A percentile compares a stretch with the other conserved stretches of the same genome.
These are phyloP conservation scores for Chalciporus sphaerocephalus DNA, from an alignment of 768 basidiomycete genomes.

Conservation along the genomic window DNA sequence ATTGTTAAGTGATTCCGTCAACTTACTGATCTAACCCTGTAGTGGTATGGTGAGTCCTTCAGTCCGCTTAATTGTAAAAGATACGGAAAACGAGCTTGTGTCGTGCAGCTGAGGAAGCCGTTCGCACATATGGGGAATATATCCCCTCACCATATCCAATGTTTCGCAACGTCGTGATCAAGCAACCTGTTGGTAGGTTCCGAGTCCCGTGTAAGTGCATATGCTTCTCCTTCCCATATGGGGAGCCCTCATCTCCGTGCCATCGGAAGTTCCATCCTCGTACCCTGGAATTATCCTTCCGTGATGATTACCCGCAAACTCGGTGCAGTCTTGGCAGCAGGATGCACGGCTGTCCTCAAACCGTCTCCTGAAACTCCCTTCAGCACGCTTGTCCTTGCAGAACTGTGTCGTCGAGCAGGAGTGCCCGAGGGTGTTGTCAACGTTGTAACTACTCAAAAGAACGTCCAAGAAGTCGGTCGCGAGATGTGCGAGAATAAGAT, in stretches of 20 bases:
- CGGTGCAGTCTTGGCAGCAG: slow-evolving; percentile 85
- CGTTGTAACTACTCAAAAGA: slow-evolving; percentile 82
- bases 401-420: slow-evolving; percentile 85
- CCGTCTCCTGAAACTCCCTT: slow-evolving; percentile 95
- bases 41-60: slow-evolving; percentile 73
- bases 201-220: slow-evolving; percentile 41
- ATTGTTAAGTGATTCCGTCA: neutral
- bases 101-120: slow-evolving; percentile 78
- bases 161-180: slow-evolving; percentile 82
- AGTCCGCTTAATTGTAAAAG: neutral
- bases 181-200: slow-evolving; percentile 79
- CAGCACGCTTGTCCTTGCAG: slow-evolving; percentile 85
- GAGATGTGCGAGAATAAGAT: slow-evolving; percentile 88
- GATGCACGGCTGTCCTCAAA: slow-evolving; percentile 95
- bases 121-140: slow-evolving; percentile 90
- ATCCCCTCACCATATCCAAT: slow-evolving; percentile 71
- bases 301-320: slow-evolving; percentile 94
- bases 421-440: slow-evolving; percentile 95
- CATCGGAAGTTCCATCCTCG: slow-evolving; percentile 64
- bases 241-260: slow-evolving; percentile 5
- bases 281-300: slow-evolving; percentile 93
- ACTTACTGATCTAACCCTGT: slow-evolving; percentile 5
- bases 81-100: slow-evolving; percentile 1
- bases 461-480: slow-evolving; percentile 82
- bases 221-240: too few relatives aligned